A percentile compares a stretch with the other conserved stretches of the same genome.
Evolutionary conservation across 2,329 filamentous ascomycete genomes (phyloP).

Genomic region (Ceratocystis alfenasii): DNA sequence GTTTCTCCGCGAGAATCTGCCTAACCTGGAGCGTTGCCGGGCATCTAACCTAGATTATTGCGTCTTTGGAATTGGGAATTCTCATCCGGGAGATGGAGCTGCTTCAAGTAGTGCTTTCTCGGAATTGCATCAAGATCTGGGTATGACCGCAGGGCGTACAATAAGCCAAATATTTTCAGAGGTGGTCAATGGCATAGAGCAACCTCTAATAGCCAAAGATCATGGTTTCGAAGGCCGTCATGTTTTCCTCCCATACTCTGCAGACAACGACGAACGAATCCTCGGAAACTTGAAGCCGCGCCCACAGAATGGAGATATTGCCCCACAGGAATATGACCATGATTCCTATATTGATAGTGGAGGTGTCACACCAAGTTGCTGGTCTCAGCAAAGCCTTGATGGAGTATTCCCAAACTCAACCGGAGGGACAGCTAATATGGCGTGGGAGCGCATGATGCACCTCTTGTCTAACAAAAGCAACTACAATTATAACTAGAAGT

Average conservation of each 20-base stretch:
- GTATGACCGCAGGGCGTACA: background rate
- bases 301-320: background rate
- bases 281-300: background rate
- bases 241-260: background rate
- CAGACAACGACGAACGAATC: background rate
- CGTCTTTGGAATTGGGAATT: background rate
- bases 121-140: background rate
- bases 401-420: background rate
- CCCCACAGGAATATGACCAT: background rate
- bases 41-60: slow-evolving; percentile 37
- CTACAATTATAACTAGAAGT: too few relatives aligned
- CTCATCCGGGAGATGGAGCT: background rate
- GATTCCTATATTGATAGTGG: background rate
- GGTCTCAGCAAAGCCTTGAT: background rate
- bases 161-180: slow-evolving; percentile 16
- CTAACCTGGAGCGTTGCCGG: slow-evolving; percentile 33
- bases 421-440: background rate
- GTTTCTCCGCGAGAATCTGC: slow-evolving; percentile 30
- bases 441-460: background rate
- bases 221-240: background rate
- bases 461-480: too few relatives aligned
- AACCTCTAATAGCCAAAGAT: background rate
- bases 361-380: background rate
- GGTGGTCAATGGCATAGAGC: slow-evolving; percentile 17
- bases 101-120: background rate